Percentiles rank a stretch among this genome's conserved stretches.
These are phyloP conservation scores for Pythium diclinum DNA, from an alignment of 352 stramenopile species.

Conservation along the genomic window DNA sequence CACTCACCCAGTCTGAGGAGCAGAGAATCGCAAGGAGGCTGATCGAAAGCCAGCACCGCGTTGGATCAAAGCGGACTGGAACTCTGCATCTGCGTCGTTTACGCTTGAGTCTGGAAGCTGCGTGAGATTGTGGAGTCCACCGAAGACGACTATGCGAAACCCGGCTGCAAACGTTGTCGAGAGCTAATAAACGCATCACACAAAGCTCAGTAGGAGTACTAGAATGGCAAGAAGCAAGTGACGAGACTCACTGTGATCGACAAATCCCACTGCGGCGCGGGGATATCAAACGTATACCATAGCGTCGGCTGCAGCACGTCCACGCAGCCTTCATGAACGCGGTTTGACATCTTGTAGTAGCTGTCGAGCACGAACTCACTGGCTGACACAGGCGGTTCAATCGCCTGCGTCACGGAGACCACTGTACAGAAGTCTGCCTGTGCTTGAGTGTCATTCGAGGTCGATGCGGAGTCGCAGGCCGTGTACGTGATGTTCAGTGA, in stretches of 20 bases:
- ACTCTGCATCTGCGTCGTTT: neutral
- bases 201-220: neutral
- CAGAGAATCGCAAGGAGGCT: slow-evolving; percentile 9
- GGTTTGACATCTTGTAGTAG: slow-evolving; percentile 15
- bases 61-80: slow-evolving; percentile 15
- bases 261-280: slow-evolving; percentile 13
- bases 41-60: slow-evolving; percentile 16
- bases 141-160: slow-evolving; percentile 15
- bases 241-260: slow-evolving; percentile 8
- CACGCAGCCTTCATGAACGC: slow-evolving; percentile 14
- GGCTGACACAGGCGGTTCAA: neutral
- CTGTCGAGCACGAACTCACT: neutral
- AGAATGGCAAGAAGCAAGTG: neutral
- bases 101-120: neutral
- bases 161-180: slow-evolving; percentile 23
- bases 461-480: neutral
- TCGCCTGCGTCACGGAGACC: neutral
- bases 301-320: slow-evolving; percentile 8
- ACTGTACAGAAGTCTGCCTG: neutral
- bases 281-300: slow-evolving; percentile 18
- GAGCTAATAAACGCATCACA: slow-evolving; percentile 7
- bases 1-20: slow-evolving; percentile 16
- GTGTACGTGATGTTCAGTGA: slow-evolving; percentile 21
- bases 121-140: slow-evolving; percentile 5
- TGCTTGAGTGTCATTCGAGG: neutral